Base-by-base conservation (phyloP, 768 basidiomycete species). In the Suillus variegatus region DNA sequence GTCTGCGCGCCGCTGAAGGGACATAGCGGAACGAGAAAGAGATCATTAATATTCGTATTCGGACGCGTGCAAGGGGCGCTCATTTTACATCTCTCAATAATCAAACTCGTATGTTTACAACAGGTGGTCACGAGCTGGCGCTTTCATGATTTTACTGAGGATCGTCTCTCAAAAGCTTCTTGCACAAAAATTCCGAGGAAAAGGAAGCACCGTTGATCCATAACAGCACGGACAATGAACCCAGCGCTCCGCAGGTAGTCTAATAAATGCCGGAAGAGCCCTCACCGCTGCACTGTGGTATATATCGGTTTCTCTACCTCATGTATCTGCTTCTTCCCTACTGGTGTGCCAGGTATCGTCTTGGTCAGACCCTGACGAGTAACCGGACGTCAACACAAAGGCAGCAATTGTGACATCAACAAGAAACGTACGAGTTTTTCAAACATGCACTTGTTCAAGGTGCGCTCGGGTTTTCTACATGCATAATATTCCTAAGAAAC, bases 401-500 rank as follows among this genome's bases (percentile, higher is more conserved):
- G 4, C 4, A 47, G 32, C 1, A 32, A 25, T 40, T 51, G 1
- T 18, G 43, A n/a, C 60, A 32, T 32, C 22, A 41, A 16, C 4
- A 43, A 18, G 64, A 44, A 60, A 87, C 93, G 70, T 70, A 95
- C 97, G 70, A 99, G 85, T 76, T 97, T 98, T 78, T 96, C 91
- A 74, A 98, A 96, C 84, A 97, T 93, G 82, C 97, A 99, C 65
- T 88, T 82, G 83, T 99, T 99, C 56, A 98, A 84, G 62, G 86
- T 77, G 67, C 90, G 88, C 77, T 99, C 97, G 4, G 88, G 89
- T 76, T 92, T 90, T 69, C 97, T 91, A 76, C 97, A 99, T 38
- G 83, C 85, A 74, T 90, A 90, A 77, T 92, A 95, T 80, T 95
- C 90, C 95, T 97, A 74, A 41, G 46, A 63, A 49, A 35, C 12